Base-by-base conservation (phyloP, 441 rosid species). In the Jatropha multifida region DNA sequence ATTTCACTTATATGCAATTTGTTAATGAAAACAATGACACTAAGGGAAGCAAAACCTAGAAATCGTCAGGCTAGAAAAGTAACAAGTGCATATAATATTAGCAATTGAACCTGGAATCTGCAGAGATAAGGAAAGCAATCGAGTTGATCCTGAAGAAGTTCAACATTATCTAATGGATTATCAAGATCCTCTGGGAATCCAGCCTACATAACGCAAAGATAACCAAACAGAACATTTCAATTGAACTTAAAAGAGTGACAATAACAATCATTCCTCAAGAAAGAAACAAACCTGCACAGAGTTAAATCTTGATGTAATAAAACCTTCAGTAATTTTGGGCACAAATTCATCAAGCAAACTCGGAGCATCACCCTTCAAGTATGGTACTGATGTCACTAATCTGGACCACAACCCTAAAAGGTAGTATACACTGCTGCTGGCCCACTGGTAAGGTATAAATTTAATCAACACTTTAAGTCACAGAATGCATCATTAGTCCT, bases 361-460 rank as follows among this genome's bases (percentile, higher is more conserved):
- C 74, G 99, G 99, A n/a, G 98, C 93, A 83, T 97, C 99, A 81
- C 97, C 93, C 86, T 94, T 97, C 83, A 97, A 81, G 80, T 90
- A 94, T 32, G 98, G 98, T 69, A 94, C 93, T 70, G 99, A 92
- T 38, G 92, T 83, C 81, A 94, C 98, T 86, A 94, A 82, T 86
- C 97, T 92, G 58, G 99, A 97, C 99, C 99, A 97, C 75, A 92
- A 84, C 63, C 99, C 99, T 79, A 97, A 81, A 74, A 94, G 97
- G 84, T 92, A 89, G 87, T 94, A 97, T 67, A 97, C 97, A 75
- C 99, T 97, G 88, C 98, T 97, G 86, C 98, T 94, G 80, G 99
- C 99, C 99, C 99, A 97, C 99, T 94, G 72, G 41, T 60, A 80
- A 65, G 51, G 70, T 44, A 74, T 10, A 60, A 49, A 56, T 42